Conservation (phyloP, 805 yeast species). For the Kuraishia ogatae region DNA sequence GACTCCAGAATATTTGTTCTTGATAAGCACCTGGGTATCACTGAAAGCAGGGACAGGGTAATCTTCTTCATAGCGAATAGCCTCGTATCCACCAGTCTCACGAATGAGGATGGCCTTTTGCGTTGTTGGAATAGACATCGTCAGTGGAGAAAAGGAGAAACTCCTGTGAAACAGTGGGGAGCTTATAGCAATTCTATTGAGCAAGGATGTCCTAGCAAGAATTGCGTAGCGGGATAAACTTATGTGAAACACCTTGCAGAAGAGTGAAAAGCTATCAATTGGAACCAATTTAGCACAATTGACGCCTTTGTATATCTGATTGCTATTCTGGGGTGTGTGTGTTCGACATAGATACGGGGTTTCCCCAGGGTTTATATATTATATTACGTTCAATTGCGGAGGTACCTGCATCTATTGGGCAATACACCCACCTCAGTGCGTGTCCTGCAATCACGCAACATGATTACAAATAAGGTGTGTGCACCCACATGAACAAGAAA, state of each 20-base stretch:
- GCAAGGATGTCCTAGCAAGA: neutral
- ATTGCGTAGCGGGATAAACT: neutral
- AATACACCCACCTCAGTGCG: neutral
- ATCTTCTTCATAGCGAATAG: constrained; percentile 47
- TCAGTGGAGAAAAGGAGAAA: neutral
- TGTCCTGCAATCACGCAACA: neutral
- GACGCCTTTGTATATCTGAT: neutral
- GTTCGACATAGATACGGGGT: neutral
- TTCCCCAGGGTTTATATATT: neutral
- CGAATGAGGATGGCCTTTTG: constrained; percentile 50
- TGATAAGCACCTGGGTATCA: constrained; percentile 55
- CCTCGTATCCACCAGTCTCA: constrained; percentile 47
- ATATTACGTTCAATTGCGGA: neutral
- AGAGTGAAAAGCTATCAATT: neutral
- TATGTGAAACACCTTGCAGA: neutral
- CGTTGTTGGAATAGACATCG: constrained; percentile 34
- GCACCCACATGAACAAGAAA: too few species aligned
- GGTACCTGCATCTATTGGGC: neutral
- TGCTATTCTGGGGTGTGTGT: neutral
- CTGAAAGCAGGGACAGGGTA: constrained; percentile 50
- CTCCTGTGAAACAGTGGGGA: neutral
- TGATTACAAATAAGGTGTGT: neutral
- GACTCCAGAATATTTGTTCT: constrained; percentile 71
- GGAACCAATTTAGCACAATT: neutral
- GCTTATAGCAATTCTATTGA: neutral